phyloP scores from a whole-genome alignment of 2,329 filamentous ascomycete genomes.

The Neoscytalidium dimidiatum region DNA sequence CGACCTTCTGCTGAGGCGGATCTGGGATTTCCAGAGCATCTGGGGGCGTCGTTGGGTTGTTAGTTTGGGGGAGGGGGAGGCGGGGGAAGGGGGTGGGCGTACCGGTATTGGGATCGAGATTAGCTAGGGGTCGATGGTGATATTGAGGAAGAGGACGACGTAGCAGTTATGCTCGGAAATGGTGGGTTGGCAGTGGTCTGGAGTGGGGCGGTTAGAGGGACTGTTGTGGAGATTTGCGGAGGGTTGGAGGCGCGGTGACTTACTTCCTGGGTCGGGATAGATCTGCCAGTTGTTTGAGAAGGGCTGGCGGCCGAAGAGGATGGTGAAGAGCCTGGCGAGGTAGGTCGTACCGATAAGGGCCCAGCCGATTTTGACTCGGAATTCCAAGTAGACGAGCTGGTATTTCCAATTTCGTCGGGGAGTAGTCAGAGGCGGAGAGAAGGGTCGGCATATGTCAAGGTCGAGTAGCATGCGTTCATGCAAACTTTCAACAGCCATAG shows the following conservation, averaged over 20 bases:
- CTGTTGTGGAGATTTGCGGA: background rate
- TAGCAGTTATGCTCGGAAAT: slow-evolving; percentile 20
- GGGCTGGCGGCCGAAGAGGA: slow-evolving; percentile 56
- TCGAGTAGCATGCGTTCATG: slow-evolving; percentile 59
- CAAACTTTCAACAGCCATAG: slow-evolving; percentile 58
- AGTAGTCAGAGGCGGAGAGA: background rate
- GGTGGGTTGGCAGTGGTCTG: slow-evolving; percentile 24
- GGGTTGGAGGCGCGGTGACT: slow-evolving; percentile 28
- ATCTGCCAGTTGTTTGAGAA: slow-evolving; percentile 62
- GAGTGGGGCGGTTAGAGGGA: background rate
- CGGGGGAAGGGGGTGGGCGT: slow-evolving; percentile 35
- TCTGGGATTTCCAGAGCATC: slow-evolving; percentile 54
- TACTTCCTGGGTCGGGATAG: slow-evolving; percentile 58
- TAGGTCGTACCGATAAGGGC: slow-evolving; percentile 52
- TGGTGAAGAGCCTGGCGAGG: slow-evolving; percentile 50
- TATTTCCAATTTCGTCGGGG: background rate
- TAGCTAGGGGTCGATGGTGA: slow-evolving; percentile 61
- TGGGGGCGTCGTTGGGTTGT: slow-evolving; percentile 24
- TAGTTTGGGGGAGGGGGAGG: background rate
- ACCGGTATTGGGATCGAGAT: slow-evolving; percentile 58
- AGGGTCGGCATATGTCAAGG: slow-evolving; percentile 46
- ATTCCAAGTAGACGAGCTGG: slow-evolving; percentile 29
- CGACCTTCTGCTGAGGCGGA: slow-evolving; percentile 54
- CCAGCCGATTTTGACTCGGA: slow-evolving; percentile 55
- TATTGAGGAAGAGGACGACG: slow-evolving; percentile 48